Evolutionary conservation across 2,329 filamentous ascomycete species (phyloP), one percentile per base, ranked within the genome.

Genomic region (Aspergillus pseudoterreus): DNA sequence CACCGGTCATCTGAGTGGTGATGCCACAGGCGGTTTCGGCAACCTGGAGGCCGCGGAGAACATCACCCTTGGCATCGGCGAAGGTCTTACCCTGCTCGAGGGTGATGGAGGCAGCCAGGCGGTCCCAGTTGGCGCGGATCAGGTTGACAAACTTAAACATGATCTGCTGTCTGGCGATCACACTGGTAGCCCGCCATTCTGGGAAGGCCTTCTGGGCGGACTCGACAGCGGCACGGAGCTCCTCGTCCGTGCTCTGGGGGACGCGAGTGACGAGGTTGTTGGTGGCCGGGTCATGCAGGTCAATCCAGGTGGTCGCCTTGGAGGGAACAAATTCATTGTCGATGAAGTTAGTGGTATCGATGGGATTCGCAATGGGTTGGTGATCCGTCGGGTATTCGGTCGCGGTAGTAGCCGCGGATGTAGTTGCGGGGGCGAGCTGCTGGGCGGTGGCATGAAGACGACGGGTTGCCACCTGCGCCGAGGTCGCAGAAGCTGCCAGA

Each of bases 1-100:
- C 82, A 33, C 83, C 83, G 8, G 80, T 80, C 64, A 86, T 73
- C 67, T 86, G 83, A 1, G 81, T 84, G 2, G 83, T 84, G 65
- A 86, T 86, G 43, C 83, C 83, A 61, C 83, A 86, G 30, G 83
- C 81, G 5, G 82, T 85, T 72, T 86, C 83, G 6, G 83, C 83
- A 38, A 86, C 83, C 70, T 86, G 83, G 53, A 86, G 71, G 54
- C 83, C 83, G 64, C 83, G 78, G 30, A 86, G 77, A 42, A 86
- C 83, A 69, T 86, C 83, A 52, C 83, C 83, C 64, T 74, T 79
- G n/a, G 83, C 83, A 70, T 86, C 83, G 32, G 81, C 81, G 67
- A 86, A 82, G 1, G 83, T 86, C 76, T 86, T 86, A 60, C 83
- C 83, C 70, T 86, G 83, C 72, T 86, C 83, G 19, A 86, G 72